Evolutionary conservation across 352 stramenopile genomes (phyloP).

Genomic region (Phytophthora tentaculata): DNA sequence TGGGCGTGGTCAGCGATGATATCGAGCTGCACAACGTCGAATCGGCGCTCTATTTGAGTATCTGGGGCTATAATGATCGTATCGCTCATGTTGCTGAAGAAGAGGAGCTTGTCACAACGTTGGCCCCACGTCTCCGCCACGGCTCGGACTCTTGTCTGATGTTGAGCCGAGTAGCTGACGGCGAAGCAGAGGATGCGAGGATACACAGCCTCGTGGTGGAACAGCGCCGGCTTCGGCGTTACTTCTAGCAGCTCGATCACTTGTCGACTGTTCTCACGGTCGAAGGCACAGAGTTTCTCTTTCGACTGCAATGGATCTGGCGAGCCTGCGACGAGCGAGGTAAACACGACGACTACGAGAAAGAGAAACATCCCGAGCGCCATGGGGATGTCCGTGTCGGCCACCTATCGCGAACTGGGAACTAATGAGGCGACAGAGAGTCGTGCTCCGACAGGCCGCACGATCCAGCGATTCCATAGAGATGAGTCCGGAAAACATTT

Average conservation of each 20-base stretch:
- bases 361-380: conserved; percentile 2
- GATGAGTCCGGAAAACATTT: no score
- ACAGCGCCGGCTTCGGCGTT: conserved; percentile 28
- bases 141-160: conserved; percentile 56
- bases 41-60: conserved; percentile 30
- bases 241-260: conserved; percentile 54
- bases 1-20: conserved; percentile 75
- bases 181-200: conserved; percentile 77
- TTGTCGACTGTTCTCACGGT: conserved; percentile 43
- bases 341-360: neutral
- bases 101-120: conserved; percentile 75
- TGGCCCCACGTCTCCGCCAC: conserved; percentile 83
- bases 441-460: no score
- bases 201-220: conserved; percentile 29
- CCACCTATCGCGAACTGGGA: no score
- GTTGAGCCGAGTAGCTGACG: conserved; percentile 72
- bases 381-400: no score
- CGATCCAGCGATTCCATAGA: no score
- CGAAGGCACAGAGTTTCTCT: conserved; percentile 49
- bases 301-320: conserved; percentile 26
- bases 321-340: neutral
- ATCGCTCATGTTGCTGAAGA: conserved; percentile 81
- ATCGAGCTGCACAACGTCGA: conserved; percentile 66
- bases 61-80: conserved; percentile 45
- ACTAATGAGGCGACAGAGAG: no score